Evolutionary conservation across 371 early-diverging fungal genomes (phyloP).

Genomic region (Funneliformis caledonium): DNA sequence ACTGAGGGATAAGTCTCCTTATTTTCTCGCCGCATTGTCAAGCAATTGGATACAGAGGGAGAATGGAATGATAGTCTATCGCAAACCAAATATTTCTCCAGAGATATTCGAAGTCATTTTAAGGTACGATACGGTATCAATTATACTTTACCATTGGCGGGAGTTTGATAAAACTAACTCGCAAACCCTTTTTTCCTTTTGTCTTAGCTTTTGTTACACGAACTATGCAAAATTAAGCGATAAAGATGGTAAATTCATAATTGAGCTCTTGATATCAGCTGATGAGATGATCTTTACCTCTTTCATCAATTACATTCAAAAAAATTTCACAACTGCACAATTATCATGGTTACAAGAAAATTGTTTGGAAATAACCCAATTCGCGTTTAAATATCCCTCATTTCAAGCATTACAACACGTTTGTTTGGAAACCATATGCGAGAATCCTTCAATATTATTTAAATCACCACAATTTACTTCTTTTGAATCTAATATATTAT

Average conservation of each 20-base stretch:
- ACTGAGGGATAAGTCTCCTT: not conserved
- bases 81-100: slow-evolving; percentile 24
- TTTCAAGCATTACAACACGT: not conserved
- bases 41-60: not conserved
- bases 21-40: slow-evolving; percentile 16
- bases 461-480: not conserved
- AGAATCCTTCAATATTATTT: not conserved
- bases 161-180: not conserved
- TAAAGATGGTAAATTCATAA: not conserved
- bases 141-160: not conserved
- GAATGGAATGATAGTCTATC: not conserved
- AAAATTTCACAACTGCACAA: slow-evolving; percentile 4
- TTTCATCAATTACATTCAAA: slow-evolving; percentile 14
- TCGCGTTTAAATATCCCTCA: not conserved
- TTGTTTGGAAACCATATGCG: not conserved
- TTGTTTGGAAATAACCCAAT: not conserved
- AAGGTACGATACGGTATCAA: not conserved
- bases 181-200: not conserved
- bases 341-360: slow-evolving; percentile 30
- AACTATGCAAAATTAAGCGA: not conserved
- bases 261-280: slow-evolving; percentile 27
- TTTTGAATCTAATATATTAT: not conserved
- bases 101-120: slow-evolving; percentile 18
- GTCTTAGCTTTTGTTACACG: slow-evolving; percentile 26
- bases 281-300: slow-evolving; percentile 13